Base-by-base conservation (phyloP, 345 rosid genomes). In the Cardamine resedifolia region DNA sequence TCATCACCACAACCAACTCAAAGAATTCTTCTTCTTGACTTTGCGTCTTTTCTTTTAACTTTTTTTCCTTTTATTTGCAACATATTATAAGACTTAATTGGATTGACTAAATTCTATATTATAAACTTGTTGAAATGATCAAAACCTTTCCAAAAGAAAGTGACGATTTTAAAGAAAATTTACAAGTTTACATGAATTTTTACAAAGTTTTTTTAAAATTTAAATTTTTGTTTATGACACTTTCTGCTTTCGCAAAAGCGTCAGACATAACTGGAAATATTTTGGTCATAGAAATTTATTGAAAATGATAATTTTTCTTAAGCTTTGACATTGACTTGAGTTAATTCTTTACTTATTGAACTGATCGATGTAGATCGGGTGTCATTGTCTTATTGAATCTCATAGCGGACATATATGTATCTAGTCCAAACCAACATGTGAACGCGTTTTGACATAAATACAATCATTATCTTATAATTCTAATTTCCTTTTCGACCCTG, bases 1-100 rank as follows among this genome's bases (percentile, higher is more conserved):
- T 34, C 59, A 59, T 49, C 51, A 49, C 41, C 68, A 36, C 68
- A 60, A 60, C 75, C 4, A 71, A 70, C 67, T 27, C 39, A 60
- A 48, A 34, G 10, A 66, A 51, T 50, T 48, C 14, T 64, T 30
- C 28, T 9, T 49, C 61, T 52, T 36, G 26, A 24, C 38, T 51
- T 24, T 36, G 33, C 11, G 36, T 36, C n/a, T 51, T 23, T 33
- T 64, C 26, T 47, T 19, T 28, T n/a, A 28, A 16, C 10, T 31
- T 14, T 10, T 7, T 38, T 18, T 5, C 2, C 14, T 34, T 19
- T 9, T 31, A 0, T 23, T 18, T 49, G 5, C 21, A 49, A 31
- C 9, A 20, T 8, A 21, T 49, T 33, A 4, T 10, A 34, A 15
- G 50, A 34, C 10, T 34, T 50, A 16, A 34, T 7, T 24, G 38